Conservation (phyloP, 768 basidiomycete species). For the Xerocomus brunneocitrinus region DNA sequence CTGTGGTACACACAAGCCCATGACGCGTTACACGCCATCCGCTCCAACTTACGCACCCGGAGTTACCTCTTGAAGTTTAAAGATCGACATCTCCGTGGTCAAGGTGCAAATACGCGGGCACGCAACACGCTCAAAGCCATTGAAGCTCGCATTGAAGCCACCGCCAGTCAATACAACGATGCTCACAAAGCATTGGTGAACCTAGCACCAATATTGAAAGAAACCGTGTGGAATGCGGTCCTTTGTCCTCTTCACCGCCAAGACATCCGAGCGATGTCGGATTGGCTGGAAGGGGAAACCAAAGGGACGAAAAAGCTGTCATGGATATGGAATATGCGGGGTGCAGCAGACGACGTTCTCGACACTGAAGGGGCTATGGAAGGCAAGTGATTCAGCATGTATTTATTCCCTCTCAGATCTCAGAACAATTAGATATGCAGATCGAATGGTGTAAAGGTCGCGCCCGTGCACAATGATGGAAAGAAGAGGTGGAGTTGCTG, state of each 20-base stretch:
- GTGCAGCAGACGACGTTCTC: no score
- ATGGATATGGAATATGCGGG: background rate
- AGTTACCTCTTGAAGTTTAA: constrained; percentile 1
- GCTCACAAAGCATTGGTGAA: background rate
- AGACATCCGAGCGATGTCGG: background rate
- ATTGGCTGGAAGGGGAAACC: background rate
- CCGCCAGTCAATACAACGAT: background rate
- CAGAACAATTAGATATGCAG: no score
- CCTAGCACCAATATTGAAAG: background rate
- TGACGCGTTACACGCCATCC: background rate
- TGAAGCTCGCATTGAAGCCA: background rate
- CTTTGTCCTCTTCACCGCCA: background rate
- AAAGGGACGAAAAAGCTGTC: background rate
- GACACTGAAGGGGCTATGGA: no score
- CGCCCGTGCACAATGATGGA: no score
- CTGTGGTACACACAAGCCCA: constrained; percentile 4
- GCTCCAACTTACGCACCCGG: constrained; percentile 8
- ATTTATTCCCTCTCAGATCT: no score
- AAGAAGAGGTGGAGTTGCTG: no score
- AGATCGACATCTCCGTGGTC: constrained; percentile 4
- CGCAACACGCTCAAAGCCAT: background rate
- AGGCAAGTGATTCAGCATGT: no score
- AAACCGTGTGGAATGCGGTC: background rate
- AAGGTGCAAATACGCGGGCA: background rate
- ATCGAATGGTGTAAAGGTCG: no score